Evolutionary conservation across 73 alveolate genomes (phyloP).

Genomic region (Paramecium octaurelia): DNA sequence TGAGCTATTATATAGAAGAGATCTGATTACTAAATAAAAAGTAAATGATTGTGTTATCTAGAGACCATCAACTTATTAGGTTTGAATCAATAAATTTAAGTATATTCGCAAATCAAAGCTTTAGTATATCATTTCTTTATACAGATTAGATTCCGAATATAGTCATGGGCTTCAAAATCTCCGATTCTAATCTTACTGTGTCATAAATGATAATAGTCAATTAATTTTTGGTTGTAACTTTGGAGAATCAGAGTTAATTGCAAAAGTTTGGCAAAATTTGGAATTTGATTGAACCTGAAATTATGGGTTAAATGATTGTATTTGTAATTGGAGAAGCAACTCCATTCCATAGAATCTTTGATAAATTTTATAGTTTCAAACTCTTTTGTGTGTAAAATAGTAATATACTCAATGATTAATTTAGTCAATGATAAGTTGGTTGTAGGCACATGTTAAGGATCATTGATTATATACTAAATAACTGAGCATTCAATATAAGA

Average conservation of each 20-base stretch:
- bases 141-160: slow-evolving; percentile 9
- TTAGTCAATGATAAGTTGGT: not conserved
- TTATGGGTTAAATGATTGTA: not conserved
- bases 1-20: slow-evolving; percentile 3
- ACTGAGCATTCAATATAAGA: not conserved
- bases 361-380: not conserved
- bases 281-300: slow-evolving; percentile 36
- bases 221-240: not conserved
- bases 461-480: not conserved
- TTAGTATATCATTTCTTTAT: not conserved
- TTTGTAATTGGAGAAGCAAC: not conserved
- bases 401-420: not conserved
- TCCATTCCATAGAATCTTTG: not conserved
- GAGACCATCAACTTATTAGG: not conserved
- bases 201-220: not conserved
- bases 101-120: not conserved
- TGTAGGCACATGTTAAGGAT: slow-evolving; percentile 30
- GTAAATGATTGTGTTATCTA: not conserved
- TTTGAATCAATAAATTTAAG: not conserved
- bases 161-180: not conserved
- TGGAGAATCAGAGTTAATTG: slow-evolving; percentile 6
- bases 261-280: slow-evolving; percentile 43
- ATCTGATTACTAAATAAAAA: not conserved
- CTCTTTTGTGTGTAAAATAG: not conserved
- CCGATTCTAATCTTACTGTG: not conserved